These are phyloP conservation scores for Rhodotorula sp. DNA, from an alignment of 1,284 basidiomycete species.

Conservation along the genomic window DNA sequence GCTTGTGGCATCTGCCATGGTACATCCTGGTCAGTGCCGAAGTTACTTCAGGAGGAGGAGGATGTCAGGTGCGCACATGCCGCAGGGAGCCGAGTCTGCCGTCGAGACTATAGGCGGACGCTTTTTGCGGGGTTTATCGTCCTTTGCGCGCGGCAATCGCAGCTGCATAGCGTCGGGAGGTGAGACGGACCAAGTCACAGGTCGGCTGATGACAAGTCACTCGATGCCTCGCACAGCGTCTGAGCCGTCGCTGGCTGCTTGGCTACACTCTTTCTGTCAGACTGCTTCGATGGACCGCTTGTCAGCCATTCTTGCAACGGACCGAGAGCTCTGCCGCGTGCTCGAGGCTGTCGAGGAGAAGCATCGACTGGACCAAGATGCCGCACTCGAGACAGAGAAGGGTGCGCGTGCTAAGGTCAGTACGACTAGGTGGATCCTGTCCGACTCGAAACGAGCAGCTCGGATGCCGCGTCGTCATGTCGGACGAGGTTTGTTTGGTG, in stretches of 20 bases:
- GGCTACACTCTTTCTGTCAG: background rate
- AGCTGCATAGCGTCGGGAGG: slow-evolving; percentile 11
- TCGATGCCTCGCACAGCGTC: background rate
- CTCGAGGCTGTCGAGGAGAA: background rate
- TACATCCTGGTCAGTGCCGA: no score
- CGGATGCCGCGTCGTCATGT: background rate
- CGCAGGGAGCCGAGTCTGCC: slow-evolving; percentile 17
- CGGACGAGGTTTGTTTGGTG: background rate
- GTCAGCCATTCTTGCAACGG: background rate
- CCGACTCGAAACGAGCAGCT: background rate
- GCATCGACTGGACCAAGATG: background rate
- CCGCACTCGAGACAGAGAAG: no score
- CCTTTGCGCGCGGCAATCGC: slow-evolving; percentile 19
- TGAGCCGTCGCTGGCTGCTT: background rate
- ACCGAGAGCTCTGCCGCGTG: background rate
- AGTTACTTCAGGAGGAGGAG: background rate
- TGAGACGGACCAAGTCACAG: no score
- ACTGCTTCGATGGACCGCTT: background rate
- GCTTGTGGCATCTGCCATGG: slow-evolving; percentile 63
- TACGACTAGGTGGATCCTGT: background rate
- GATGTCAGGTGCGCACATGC: slow-evolving; percentile 9
- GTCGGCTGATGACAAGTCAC: background rate
- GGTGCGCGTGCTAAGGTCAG: no score
- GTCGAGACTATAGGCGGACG: slow-evolving; percentile 29
- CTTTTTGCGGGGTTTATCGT: slow-evolving; percentile 4